Base-by-base conservation (phyloP, 2,329 filamentous ascomycete genomes). In the Fusarium sp. region DNA sequence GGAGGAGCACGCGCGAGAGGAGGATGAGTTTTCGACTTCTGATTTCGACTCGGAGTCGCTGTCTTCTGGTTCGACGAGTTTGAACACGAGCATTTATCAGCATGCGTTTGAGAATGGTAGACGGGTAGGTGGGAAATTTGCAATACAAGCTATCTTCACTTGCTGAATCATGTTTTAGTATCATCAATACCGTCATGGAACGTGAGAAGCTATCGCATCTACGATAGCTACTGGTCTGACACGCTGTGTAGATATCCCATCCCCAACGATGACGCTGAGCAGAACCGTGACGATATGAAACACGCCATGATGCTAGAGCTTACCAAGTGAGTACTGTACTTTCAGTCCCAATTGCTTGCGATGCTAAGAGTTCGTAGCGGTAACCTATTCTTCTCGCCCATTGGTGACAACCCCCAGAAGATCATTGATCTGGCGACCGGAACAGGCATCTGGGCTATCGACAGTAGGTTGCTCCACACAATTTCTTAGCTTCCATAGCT, bases 281-380 rank as follows among this genome's bases (percentile, higher is more conserved):
- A 75, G 24, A 74, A 74, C 20, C 70, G 73, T 8, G 74, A 75
- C 17, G 69, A 74, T 1, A 69, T 70, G 64, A 74, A 78, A 22
- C 77, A 80, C 46, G 78, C 76, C 6, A 77, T 77, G 74, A 69
- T 74, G 42, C 44, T 79, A 6, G 65, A 72, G 6, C 55, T 80
- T 3, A 75, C 72, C 1, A 67, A 75, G 72, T 74, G 20, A 8
- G 61, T 17, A 11, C 63, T 3, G 50, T 0, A 1, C 0, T 3
- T 6, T 17, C 0, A 6, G 0, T 5, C 6, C 5, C 2, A 6
- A 3, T 1, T 10, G 6, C 11, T 7, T 4, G 3, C 20, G 4
- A 17, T 1, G 34, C 56, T 65, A n/a, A 55, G 7, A 3, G 10
- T 3, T 5, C 18, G n/a, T 39, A 74, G 72, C 31, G 72, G 72